Percentiles rank a stretch among this genome's conserved stretches.
These are phyloP conservation scores for Gracilaria caudata DNA, from an alignment of 23 red algal species.

Conservation along the genomic window DNA sequence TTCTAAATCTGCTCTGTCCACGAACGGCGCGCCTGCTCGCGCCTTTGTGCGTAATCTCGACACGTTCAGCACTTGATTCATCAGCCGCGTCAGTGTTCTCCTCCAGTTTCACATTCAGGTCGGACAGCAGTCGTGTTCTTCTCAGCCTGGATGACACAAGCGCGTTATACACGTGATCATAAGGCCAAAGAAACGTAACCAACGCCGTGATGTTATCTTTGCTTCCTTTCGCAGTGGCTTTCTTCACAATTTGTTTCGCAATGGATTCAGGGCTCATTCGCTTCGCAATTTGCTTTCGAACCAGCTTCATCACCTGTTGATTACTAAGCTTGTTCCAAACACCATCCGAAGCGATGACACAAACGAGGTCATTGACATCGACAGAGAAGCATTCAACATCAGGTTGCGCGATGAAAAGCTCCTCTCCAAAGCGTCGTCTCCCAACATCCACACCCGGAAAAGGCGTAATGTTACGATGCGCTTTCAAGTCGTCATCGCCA, in stretches of 20 bases:
- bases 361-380: slow-evolving; percentile 43
- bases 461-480: slow-evolving; percentile 59
- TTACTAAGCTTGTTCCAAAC: slow-evolving; percentile 77
- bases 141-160: not conserved
- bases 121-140: not conserved
- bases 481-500: slow-evolving; percentile 89
- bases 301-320: slow-evolving; percentile 53
- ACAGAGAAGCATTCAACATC: slow-evolving; percentile 45
- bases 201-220: slow-evolving; percentile 77
- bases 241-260: slow-evolving; percentile 50
- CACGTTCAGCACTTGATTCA: not conserved
- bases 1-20: not conserved
- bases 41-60: not conserved
- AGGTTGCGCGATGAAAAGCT: slow-evolving; percentile 67
- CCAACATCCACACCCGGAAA: not conserved
- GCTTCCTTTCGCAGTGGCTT: slow-evolving; percentile 52
- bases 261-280: slow-evolving; percentile 35
- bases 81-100: not conserved
- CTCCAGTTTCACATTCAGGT: not conserved
- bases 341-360: slow-evolving; percentile 81
- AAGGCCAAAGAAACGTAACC: slow-evolving; percentile 55
- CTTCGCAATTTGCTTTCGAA: slow-evolving; percentile 30
- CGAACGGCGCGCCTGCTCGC: not conserved
- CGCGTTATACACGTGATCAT: not conserved
- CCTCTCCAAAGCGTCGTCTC: not conserved